These are phyloP conservation scores for Metschnikowia borealis DNA, from an alignment of 805 yeast species.

Conservation along the genomic window DNA sequence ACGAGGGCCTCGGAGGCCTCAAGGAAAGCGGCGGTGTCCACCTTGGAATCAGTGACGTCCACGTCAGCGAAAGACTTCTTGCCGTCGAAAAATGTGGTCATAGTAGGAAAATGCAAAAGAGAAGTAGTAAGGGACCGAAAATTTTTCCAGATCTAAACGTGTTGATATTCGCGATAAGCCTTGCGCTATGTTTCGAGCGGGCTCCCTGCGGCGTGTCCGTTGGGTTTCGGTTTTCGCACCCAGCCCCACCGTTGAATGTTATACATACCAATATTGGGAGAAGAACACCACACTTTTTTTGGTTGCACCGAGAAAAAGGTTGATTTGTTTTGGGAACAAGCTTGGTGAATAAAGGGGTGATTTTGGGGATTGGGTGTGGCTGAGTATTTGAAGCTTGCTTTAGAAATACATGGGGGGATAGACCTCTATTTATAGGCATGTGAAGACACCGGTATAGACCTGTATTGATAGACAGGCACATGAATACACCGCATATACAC, in stretches of 20 bases:
- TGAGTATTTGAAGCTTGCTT: too few relatives aligned
- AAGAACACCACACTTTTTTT: not conserved
- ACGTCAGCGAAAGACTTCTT: constrained; percentile 74
- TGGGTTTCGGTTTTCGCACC: constrained; percentile 1
- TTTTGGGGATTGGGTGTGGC: too few relatives aligned
- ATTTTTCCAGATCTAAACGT: constrained; percentile 1
- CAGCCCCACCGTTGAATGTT: not conserved
- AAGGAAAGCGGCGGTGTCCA: constrained; percentile 71
- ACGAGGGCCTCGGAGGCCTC: constrained; percentile 83
- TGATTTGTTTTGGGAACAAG: too few relatives aligned
- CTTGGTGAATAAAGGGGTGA: too few relatives aligned
- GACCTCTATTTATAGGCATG: too few relatives aligned
- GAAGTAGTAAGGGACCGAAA: not conserved
- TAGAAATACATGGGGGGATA: too few relatives aligned
- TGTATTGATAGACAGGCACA: too few relatives aligned
- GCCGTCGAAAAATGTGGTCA: constrained; percentile 79
- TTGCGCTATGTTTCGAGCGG: constrained; percentile 1
- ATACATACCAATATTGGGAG: too few relatives aligned
- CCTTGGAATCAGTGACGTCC: constrained; percentile 55
- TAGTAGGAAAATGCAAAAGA: constrained; percentile 14
- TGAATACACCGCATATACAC: too few relatives aligned
- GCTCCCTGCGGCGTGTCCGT: not conserved
- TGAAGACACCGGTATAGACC: too few relatives aligned
- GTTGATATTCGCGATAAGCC: constrained; percentile 5
- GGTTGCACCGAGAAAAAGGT: not conserved